Percentiles rank a stretch among this genome's conserved stretches.
These are phyloP conservation scores for Volvox reticuliferus DNA, from an alignment of 139 green algal genomes.

Conservation along the genomic window DNA sequence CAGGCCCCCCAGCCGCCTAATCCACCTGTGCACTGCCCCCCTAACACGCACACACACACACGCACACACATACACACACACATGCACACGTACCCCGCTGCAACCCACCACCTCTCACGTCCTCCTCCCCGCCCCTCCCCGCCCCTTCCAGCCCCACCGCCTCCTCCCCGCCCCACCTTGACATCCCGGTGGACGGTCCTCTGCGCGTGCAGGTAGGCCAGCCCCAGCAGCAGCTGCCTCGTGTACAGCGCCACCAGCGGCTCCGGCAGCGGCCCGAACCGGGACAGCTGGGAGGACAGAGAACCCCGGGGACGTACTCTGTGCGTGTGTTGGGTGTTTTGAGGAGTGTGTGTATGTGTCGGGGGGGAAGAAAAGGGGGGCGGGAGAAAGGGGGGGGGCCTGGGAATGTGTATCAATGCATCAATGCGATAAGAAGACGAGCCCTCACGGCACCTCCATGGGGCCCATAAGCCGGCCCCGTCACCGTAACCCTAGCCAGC, in stretches of 20 bases:
- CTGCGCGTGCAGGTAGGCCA: slow-evolving; percentile 90
- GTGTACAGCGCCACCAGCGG: slow-evolving; percentile 76
- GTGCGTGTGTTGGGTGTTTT: not conserved
- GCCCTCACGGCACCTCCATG: too few species aligned
- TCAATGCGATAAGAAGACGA: too few species aligned
- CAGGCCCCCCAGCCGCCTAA: too few species aligned
- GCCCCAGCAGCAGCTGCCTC: slow-evolving; percentile 72
- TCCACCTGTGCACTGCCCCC: too few species aligned
- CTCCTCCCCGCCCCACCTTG: slow-evolving; percentile 32
- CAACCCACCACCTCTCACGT: not conserved
- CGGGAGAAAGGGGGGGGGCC: not conserved
- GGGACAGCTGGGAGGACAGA: slow-evolving; percentile 85
- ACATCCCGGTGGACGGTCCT: slow-evolving; percentile 82
- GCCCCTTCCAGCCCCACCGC: too few species aligned
- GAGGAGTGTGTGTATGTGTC: too few species aligned
- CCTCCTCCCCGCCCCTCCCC: not conserved
- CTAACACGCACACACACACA: too few species aligned
- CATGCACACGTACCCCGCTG: not conserved
- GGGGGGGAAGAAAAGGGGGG: not conserved
- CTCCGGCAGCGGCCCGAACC: slow-evolving; percentile 79
- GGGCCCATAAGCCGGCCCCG: too few species aligned
- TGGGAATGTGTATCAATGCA: too few species aligned
- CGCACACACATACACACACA: too few species aligned
- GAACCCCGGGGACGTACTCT: slow-evolving; percentile 75
- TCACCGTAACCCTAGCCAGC: too few species aligned